Evolutionary conservation across 306 rosid species (phyloP).

Genomic region (Morella rubra): DNA sequence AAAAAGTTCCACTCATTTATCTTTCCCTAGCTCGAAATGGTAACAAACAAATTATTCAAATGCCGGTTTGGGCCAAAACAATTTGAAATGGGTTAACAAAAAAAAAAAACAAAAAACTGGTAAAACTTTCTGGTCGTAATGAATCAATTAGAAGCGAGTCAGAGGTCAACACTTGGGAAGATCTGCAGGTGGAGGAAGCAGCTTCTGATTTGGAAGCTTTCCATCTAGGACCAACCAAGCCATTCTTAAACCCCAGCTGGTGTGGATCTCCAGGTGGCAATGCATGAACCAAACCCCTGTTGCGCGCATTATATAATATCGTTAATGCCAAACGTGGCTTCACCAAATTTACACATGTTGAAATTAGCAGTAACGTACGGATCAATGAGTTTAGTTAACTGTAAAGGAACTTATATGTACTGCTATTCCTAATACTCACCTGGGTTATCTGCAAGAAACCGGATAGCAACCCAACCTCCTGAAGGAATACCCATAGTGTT

Average conservation of each 20-base stretch:
- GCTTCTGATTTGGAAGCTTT: constrained; percentile 14
- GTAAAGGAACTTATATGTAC: neutral
- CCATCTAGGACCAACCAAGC: constrained; percentile 8
- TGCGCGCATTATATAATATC: neutral
- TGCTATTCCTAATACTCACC: neutral
- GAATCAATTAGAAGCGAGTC: neutral
- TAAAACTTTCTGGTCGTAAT: neutral
- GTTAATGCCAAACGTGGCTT: neutral
- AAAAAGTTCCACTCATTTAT: neutral
- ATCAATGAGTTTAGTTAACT: neutral
- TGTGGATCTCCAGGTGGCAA: constrained; percentile 10
- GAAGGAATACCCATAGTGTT: constrained; percentile 6
- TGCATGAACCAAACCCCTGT: constrained; percentile 15
- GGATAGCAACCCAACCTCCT: constrained; percentile 8
- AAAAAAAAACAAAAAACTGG: neutral
- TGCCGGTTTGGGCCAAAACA: neutral
- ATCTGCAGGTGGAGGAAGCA: constrained; percentile 5
- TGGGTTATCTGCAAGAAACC: constrained; percentile 5
- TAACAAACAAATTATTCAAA: neutral
- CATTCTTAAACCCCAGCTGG: constrained; percentile 8
- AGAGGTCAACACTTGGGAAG: constrained; percentile 2
- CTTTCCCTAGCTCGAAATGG: neutral
- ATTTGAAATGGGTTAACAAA: neutral
- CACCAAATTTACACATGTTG: too few species aligned
- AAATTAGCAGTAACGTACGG: neutral